Percentiles rank a stretch among this genome's conserved stretches.
These are phyloP conservation scores for Rhodotorula taiwanensis DNA, from an alignment of 768 basidiomycete species.

Conservation along the genomic window DNA sequence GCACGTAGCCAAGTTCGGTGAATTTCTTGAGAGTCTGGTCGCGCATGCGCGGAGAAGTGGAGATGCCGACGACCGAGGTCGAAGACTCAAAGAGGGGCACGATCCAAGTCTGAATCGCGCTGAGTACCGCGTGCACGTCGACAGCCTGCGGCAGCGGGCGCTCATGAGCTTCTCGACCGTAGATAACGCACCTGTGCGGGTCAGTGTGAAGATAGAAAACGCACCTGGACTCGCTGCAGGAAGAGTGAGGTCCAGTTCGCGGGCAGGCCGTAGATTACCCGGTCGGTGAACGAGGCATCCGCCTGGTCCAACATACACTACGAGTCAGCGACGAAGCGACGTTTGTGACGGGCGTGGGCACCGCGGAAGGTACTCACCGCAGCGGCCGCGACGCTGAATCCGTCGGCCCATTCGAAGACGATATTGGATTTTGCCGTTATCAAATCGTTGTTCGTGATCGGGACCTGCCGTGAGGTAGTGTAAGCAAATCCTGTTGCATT, in stretches of 20 bases:
- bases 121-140: constrained; percentile 68
- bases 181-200: too few relatives aligned
- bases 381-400: too few relatives aligned
- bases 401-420: too few relatives aligned
- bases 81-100: constrained; percentile 71
- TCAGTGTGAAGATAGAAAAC: too few relatives aligned
- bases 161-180: background rate
- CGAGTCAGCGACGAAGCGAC: constrained; percentile 74
- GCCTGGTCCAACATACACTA: constrained; percentile 81
- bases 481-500: too few relatives aligned
- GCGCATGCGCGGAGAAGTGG: constrained; percentile 71
- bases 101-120: constrained; percentile 63
- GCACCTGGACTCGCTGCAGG: constrained; percentile 58
- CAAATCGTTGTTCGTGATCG: constrained; percentile 64
- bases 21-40: constrained; percentile 63
- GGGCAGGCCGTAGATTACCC: constrained; percentile 73
- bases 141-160: constrained; percentile 51
- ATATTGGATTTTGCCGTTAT: constrained; percentile 87
- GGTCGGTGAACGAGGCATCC: constrained; percentile 71
- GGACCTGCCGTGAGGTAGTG: too few relatives aligned
- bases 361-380: too few relatives aligned
- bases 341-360: too few relatives aligned
- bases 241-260: constrained; percentile 64
- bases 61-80: constrained; percentile 68
- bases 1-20: constrained; percentile 63